Evolutionary conservation across 2,329 filamentous ascomycete genomes (phyloP).

Genomic region (Phialemoniopsis sp.): DNA sequence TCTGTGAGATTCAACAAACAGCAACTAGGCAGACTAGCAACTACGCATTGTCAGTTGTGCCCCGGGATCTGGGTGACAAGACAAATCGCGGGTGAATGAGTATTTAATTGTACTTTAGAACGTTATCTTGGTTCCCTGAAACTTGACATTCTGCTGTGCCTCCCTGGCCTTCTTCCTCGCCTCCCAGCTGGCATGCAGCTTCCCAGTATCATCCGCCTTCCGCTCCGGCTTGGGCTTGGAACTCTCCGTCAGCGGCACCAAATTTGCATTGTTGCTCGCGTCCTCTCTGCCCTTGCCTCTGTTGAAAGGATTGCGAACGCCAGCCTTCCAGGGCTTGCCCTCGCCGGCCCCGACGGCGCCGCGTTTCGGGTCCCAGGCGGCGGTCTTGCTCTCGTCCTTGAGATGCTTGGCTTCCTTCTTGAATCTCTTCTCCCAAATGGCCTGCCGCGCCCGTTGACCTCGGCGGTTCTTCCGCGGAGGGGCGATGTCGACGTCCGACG

Average conservation of each 20-base stretch:
- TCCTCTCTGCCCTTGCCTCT: conserved; percentile 8
- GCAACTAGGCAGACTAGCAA: too few species aligned
- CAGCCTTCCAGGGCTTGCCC: conserved; percentile 49
- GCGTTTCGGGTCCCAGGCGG: conserved; percentile 54
- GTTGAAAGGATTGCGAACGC: conserved; percentile 28
- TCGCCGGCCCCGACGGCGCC: conserved; percentile 42
- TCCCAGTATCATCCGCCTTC: conserved; percentile 26
- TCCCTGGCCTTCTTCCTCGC: conserved; percentile 60
- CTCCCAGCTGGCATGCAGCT: conserved; percentile 62
- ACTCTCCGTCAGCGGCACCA: conserved; percentile 5
- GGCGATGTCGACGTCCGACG: conserved; percentile 61
- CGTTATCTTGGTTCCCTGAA: conserved; percentile 53
- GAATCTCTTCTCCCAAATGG: conserved; percentile 78
- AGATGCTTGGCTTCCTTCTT: conserved; percentile 67
- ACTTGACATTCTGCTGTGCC: conserved; percentile 44
- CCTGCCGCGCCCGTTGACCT: conserved; percentile 73
- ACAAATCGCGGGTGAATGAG: too few species aligned
- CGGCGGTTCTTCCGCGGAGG: conserved; percentile 65
- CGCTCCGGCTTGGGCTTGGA: conserved; percentile 9
- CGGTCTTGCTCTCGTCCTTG: conserved; percentile 33
- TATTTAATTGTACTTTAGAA: too few species aligned
- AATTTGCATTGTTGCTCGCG: conserved; percentile 1
- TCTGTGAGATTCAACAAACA: too few species aligned
- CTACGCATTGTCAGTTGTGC: too few species aligned
- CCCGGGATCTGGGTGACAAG: too few species aligned